phyloP scores from a whole-genome alignment of 192 early-diverging fungal genomes.

The Dissophora globulifera region DNA sequence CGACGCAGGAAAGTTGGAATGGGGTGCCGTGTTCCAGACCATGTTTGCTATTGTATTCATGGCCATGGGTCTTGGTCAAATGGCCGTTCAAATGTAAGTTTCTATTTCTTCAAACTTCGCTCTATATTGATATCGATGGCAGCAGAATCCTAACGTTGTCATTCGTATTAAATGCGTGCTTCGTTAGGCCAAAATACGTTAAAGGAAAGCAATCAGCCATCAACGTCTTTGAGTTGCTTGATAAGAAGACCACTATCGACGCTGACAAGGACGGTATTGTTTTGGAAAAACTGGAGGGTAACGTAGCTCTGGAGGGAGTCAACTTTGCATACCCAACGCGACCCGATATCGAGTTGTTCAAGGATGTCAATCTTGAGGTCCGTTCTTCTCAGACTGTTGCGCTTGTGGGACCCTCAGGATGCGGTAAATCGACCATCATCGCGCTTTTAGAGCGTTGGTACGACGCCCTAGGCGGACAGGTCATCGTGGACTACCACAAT shows the following conservation, averaged over 20 bases:
- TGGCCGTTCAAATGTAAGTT: constrained; percentile 53
- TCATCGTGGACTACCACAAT: constrained; percentile 55
- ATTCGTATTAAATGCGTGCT: too few species aligned
- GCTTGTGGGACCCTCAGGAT: constrained; percentile 81
- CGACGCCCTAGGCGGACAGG: constrained; percentile 55
- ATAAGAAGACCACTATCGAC: constrained; percentile 62
- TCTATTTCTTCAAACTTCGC: background rate
- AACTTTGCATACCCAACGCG: constrained; percentile 69
- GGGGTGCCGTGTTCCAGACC: constrained; percentile 30
- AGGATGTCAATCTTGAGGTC: constrained; percentile 64
- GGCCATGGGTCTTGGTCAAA: constrained; percentile 45
- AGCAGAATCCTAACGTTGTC: too few species aligned
- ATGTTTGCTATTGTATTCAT: constrained; percentile 55
- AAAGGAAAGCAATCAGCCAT: constrained; percentile 68
- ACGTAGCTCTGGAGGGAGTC: constrained; percentile 44
- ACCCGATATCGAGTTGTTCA: constrained; percentile 68
- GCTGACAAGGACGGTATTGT: constrained; percentile 39
- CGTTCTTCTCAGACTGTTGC: constrained; percentile 76
- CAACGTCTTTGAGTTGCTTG: constrained; percentile 60
- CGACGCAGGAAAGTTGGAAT: constrained; percentile 9
- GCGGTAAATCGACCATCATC: constrained; percentile 74
- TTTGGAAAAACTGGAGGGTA: constrained; percentile 37
- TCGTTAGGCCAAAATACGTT: constrained; percentile 65
- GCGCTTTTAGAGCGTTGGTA: constrained; percentile 69
- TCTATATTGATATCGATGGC: constrained; percentile 66